These are phyloP conservation scores for Quercus parvula DNA, from an alignment of 306 rosid genomes.

Conservation along the genomic window DNA sequence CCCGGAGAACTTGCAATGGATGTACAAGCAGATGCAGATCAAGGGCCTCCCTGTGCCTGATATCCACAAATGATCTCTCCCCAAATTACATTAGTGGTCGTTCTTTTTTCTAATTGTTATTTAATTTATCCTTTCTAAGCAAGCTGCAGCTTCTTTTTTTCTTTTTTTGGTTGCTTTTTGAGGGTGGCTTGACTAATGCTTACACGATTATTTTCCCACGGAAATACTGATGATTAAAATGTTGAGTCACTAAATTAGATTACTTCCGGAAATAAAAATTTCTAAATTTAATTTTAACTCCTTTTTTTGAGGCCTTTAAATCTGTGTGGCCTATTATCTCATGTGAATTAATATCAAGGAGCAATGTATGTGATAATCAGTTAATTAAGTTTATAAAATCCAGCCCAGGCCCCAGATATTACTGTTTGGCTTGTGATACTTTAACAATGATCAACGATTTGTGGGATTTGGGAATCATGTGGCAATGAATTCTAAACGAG, in stretches of 20 bases:
- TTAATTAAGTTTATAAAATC: not conserved
- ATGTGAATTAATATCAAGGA: not conserved
- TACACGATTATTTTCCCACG: not conserved
- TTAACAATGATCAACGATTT: no score
- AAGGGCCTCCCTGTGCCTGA: slow-evolving; percentile 59
- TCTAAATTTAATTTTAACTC: no score
- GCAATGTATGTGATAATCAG: not conserved
- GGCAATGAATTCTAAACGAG: not conserved
- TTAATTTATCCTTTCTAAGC: slow-evolving; percentile 8
- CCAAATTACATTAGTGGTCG: not conserved
- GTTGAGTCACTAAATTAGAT: slow-evolving; percentile 1
- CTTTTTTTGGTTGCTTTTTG: slow-evolving; percentile 5
- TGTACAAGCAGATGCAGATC: slow-evolving; percentile 84
- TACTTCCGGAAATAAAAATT: no score
- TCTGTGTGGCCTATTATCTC: not conserved
- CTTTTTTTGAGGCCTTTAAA: not conserved
- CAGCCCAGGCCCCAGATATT: no score
- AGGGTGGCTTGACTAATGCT: not conserved
- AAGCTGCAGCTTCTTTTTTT: not conserved
- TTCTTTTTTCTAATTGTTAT: not conserved
- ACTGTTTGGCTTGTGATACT: not conserved
- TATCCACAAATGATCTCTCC: slow-evolving; percentile 23
- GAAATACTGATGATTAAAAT: not conserved
- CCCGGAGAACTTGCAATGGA: slow-evolving; percentile 80
- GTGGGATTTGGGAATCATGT: not conserved